These are phyloP conservation scores for Starmerella vaccinii DNA, from an alignment of 805 yeast species.

Conservation along the genomic window DNA sequence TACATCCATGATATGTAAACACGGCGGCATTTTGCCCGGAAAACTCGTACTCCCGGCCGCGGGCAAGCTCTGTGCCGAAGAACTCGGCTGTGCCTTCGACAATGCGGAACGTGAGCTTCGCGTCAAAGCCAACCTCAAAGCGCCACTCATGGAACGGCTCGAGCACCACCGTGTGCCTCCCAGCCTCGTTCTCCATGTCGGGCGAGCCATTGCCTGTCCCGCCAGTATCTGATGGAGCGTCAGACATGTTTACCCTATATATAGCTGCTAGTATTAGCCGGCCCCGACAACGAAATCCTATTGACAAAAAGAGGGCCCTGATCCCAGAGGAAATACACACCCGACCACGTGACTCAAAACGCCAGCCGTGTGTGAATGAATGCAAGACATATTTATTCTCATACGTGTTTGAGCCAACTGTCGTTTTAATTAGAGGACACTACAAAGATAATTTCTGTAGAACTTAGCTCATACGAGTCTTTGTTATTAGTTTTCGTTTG, in stretches of 20 bases:
- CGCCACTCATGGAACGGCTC: constrained; percentile 55
- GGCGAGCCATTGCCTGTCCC: neutral
- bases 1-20: constrained; percentile 57
- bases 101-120: constrained; percentile 43
- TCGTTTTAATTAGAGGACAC: no score
- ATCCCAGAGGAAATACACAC: neutral
- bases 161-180: constrained; percentile 8
- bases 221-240: neutral
- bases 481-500: no score
- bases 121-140: constrained; percentile 51
- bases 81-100: constrained; percentile 71
- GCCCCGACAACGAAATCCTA: neutral
- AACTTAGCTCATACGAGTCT: no score
- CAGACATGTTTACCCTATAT: constrained; percentile 6
- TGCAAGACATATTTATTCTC: no score
- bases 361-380: no score
- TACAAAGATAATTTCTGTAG: no score
- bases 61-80: constrained; percentile 85
- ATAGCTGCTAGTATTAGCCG: constrained; percentile 3
- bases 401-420: no score
- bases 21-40: constrained; percentile 46
- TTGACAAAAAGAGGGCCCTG: no score
- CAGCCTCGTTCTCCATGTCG: neutral
- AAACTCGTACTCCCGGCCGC: constrained; percentile 51
- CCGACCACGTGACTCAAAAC: neutral